These are phyloP conservation scores for Trichophyton verrucosum DNA, from an alignment of 2,329 filamentous ascomycete species.

Conservation along the genomic window DNA sequence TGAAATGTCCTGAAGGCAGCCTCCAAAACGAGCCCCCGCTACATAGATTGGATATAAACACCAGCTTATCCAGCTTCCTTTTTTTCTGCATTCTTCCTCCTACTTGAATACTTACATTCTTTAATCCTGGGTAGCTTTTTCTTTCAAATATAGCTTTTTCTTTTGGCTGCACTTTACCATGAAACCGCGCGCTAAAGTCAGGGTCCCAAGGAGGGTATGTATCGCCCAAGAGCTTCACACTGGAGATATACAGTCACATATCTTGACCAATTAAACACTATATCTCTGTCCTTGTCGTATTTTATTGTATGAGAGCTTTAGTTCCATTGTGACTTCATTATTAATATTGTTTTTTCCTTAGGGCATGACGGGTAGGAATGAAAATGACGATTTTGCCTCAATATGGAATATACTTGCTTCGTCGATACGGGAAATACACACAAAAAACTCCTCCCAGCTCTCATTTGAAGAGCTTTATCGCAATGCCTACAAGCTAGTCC, in stretches of 20 bases:
- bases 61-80: background rate
- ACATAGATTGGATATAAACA: background rate
- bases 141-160: background rate
- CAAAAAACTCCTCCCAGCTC: constrained; percentile 74
- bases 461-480: constrained; percentile 96
- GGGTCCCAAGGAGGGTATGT: constrained; percentile 55
- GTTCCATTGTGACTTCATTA: background rate
- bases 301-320: background rate
- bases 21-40: background rate
- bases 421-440: constrained; percentile 78
- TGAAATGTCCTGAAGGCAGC: no score
- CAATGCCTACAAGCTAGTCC: constrained; percentile 82
- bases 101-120: background rate
- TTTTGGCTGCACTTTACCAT: constrained; percentile 15
- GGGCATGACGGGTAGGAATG: constrained; percentile 43
- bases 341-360: constrained; percentile 21
- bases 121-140: background rate
- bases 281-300: background rate
- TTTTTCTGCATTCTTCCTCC: background rate
- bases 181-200: constrained; percentile 50
- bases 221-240: background rate
- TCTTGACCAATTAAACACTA: background rate
- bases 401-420: constrained; percentile 67
- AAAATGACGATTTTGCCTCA: constrained; percentile 67
- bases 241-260: background rate